Conservation (phyloP, 352 stramenopile genomes). For the Globisporangium camurandrum region DNA sequence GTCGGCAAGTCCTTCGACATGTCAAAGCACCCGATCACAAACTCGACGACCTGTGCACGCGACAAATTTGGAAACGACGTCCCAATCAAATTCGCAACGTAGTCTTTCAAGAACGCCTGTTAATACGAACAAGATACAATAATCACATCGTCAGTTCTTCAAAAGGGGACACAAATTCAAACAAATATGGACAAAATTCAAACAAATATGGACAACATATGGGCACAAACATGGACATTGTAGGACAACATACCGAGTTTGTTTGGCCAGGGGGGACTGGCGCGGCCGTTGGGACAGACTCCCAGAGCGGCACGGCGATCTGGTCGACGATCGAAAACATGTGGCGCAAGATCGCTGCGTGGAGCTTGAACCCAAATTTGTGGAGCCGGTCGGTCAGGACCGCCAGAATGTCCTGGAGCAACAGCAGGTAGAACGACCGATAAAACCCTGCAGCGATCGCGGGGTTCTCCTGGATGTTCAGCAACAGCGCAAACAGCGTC, state of each 20-base stretch:
- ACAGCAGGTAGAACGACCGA: constrained; percentile 93
- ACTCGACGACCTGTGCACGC: constrained; percentile 90
- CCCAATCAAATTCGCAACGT: constrained; percentile 95
- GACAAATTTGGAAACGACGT: constrained; percentile 97
- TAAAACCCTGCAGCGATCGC: constrained; percentile 97
- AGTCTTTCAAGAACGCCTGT: constrained; percentile 92
- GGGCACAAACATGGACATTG: not conserved
- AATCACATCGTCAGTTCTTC: no score
- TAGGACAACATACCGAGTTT: constrained; percentile 49
- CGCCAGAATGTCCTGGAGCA: constrained; percentile 93
- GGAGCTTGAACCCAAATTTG: constrained; percentile 98
- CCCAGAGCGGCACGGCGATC: constrained; percentile 94
- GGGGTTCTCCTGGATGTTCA: constrained; percentile 94
- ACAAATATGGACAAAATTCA: not conserved
- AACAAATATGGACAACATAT: not conserved
- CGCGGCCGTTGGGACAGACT: constrained; percentile 75
- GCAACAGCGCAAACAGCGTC: constrained; percentile 94
- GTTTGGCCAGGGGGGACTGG: constrained; percentile 64
- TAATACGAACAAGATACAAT: constrained; percentile 1
- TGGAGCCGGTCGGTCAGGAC: constrained; percentile 98
- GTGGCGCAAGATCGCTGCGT: constrained; percentile 94
- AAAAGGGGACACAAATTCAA: no score
- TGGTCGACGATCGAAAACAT: constrained; percentile 98
- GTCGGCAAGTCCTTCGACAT: constrained; percentile 94
- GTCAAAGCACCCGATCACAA: constrained; percentile 97